phyloP scores from a whole-genome alignment of 139 green algal genomes.

The Pleodorina starrii region DNA sequence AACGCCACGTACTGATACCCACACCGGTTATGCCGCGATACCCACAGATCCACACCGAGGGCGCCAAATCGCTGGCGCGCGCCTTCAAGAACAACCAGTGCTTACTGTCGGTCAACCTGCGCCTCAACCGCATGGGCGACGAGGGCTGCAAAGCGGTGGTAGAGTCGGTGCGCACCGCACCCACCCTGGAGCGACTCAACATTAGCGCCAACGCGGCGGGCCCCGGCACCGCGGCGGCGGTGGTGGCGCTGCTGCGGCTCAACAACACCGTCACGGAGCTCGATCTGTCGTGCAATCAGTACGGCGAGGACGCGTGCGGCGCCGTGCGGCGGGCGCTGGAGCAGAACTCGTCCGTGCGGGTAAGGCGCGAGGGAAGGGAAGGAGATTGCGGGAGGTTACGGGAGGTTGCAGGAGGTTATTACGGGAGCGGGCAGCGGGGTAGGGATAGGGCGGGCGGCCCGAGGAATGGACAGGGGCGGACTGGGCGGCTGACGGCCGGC shows the following conservation, averaged over 20 bases:
- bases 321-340: constrained; percentile 47
- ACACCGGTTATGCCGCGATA: no score
- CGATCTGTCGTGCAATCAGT: constrained; percentile 74
- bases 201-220: constrained; percentile 74
- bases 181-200: constrained; percentile 73
- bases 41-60: constrained; percentile 83
- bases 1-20: no score
- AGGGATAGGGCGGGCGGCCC: no score
- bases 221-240: constrained; percentile 42
- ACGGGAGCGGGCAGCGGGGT: no score
- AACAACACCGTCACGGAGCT: constrained; percentile 70
- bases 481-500: no score
- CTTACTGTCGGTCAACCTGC: constrained; percentile 71
- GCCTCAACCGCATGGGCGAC: constrained; percentile 84
- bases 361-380: no score
- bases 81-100: constrained; percentile 70
- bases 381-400: no score
- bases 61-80: constrained; percentile 77
- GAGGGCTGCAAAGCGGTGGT: constrained; percentile 70
- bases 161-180: constrained; percentile 54
- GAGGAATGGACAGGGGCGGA: no score
- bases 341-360: constrained; percentile 54
- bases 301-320: constrained; percentile 51
- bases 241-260: constrained; percentile 66
- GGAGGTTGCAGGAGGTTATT: no score